These are phyloP conservation scores for Cercospora brassicicola DNA, from an alignment of 2,329 filamentous ascomycete genomes.

Conservation along the genomic window DNA sequence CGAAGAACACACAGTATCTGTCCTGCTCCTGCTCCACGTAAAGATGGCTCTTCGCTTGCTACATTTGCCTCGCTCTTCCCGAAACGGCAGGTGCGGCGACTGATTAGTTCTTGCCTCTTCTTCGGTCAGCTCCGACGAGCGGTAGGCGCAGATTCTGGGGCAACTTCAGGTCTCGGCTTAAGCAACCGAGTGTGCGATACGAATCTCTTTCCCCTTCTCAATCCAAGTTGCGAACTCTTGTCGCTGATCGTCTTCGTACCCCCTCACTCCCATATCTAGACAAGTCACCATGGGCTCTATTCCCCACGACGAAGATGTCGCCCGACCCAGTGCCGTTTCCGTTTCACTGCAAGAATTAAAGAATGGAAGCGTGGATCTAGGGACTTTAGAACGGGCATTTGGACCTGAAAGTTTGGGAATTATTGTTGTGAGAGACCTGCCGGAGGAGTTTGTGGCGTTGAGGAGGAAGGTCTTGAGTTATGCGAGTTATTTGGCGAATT, in stretches of 20 bases:
- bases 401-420: conserved; percentile 89
- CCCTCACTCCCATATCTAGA: neutral
- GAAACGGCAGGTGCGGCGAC: conserved; percentile 10
- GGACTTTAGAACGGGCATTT: conserved; percentile 74
- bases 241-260: neutral
- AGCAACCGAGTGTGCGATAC: neutral
- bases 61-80: neutral
- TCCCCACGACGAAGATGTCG: neutral
- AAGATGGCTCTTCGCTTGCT: neutral
- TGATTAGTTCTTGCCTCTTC: neutral
- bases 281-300: conserved; percentile 20
- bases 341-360: conserved; percentile 48
- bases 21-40: neutral
- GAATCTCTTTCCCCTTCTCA: neutral
- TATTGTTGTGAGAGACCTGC: conserved; percentile 85
- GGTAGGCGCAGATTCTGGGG: neutral
- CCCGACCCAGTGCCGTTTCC: conserved; percentile 41
- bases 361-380: conserved; percentile 61
- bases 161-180: conserved; percentile 3
- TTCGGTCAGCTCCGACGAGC: conserved; percentile 1
- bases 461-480: conserved; percentile 77
- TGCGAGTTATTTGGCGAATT: conserved; percentile 82
- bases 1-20: neutral
- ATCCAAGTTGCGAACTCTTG: neutral
- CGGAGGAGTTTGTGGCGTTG: conserved; percentile 67